Conservation (phyloP, 805 yeast genomes). For the Pichia paraexigua region DNA sequence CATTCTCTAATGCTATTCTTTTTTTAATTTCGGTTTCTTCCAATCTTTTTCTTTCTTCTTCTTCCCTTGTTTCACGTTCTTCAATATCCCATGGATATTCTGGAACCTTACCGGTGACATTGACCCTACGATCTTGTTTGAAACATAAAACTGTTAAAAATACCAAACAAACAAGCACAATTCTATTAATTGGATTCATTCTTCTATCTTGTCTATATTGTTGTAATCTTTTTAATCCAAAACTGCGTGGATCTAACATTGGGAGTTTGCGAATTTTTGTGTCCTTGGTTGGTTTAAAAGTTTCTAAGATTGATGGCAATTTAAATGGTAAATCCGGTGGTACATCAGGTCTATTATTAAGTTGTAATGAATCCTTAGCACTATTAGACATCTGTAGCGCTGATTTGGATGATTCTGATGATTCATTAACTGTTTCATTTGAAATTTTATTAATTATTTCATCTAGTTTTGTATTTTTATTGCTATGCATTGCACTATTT, state of each 20-base stretch:
- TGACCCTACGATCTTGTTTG: conserved; percentile 41
- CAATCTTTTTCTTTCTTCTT: neutral
- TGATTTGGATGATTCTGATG: conserved; percentile 5
- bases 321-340: conserved; percentile 59
- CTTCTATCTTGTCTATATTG: conserved; percentile 39
- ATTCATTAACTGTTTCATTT: neutral
- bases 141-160: conserved; percentile 44
- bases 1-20: neutral
- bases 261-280: conserved; percentile 30
- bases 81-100: conserved; percentile 23
- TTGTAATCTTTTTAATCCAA: conserved; percentile 35
- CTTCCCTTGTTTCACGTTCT: conserved; percentile 13
- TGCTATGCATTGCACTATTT: neutral
- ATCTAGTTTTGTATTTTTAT: conserved; percentile 3
- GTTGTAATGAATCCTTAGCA: conserved; percentile 7
- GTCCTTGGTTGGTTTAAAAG: conserved; percentile 24
- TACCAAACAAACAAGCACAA: conserved; percentile 41
- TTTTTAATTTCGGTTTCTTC: neutral
- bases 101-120: conserved; percentile 25
- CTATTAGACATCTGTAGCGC: conserved; percentile 10
- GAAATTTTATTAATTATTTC: conserved; percentile 10
- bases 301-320: conserved; percentile 30
- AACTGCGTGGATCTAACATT: conserved; percentile 28
- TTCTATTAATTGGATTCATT: conserved; percentile 52
- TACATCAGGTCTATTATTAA: conserved; percentile 9